These are phyloP conservation scores for Fraxinus baroniana DNA, from an alignment of 305 asterid species.

Conservation along the genomic window DNA sequence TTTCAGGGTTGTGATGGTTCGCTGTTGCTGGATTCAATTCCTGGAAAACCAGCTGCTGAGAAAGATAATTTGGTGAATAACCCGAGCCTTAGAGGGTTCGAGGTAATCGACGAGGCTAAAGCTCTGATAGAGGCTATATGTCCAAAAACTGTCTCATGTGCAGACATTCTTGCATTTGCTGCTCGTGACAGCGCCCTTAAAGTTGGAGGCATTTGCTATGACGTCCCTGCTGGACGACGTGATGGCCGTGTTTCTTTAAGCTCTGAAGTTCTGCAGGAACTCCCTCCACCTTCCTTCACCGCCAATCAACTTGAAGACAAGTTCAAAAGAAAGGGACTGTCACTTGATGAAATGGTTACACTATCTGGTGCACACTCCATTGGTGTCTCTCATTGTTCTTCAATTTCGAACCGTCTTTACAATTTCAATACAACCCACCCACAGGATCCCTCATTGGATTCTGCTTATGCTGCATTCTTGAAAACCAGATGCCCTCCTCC, in stretches of 20 bases:
- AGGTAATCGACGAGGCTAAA: conserved; percentile 50
- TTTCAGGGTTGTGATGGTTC: conserved; percentile 56
- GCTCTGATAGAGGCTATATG: conserved; percentile 42
- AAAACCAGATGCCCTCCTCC: conserved; percentile 41
- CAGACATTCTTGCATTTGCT: conserved; percentile 51
- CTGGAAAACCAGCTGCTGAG: conserved; percentile 34
- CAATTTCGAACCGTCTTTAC: conserved; percentile 40
- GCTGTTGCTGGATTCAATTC: conserved; percentile 35
- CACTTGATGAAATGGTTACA: conserved; percentile 58
- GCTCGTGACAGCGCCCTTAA: conserved; percentile 50
- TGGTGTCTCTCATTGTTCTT: conserved; percentile 39
- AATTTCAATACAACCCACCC: conserved; percentile 25
- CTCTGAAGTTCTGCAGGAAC: conserved; percentile 29
- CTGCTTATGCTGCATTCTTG: conserved; percentile 23
- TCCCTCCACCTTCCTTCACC: conserved; percentile 42
- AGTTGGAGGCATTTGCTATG: conserved; percentile 35
- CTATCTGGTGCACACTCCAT: conserved; percentile 63
- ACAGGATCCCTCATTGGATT: conserved; percentile 39
- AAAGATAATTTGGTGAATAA: conserved; percentile 40
- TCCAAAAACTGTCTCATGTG: conserved; percentile 42
- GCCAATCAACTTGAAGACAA: conserved; percentile 35
- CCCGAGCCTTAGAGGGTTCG: conserved; percentile 53
- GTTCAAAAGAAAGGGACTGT: conserved; percentile 39
- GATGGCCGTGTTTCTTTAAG: conserved; percentile 37
- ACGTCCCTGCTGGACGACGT: conserved; percentile 38